Evolutionary conservation across 2,329 filamentous ascomycete genomes (phyloP).

Genomic region (Paraphaeosphaeria sporulosa): DNA sequence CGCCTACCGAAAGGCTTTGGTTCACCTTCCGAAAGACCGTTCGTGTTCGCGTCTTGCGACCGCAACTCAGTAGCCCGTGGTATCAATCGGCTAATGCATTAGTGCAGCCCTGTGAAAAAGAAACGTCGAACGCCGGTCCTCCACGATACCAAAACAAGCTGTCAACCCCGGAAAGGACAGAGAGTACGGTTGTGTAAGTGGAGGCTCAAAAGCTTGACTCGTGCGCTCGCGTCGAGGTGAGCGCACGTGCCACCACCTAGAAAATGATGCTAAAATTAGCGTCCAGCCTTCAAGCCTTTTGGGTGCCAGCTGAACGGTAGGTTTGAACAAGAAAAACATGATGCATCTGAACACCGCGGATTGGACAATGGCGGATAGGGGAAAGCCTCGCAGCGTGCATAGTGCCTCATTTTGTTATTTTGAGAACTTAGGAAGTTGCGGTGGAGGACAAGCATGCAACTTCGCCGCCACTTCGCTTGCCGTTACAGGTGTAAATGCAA

Average conservation of each 20-base stretch:
- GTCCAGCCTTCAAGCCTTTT: background rate
- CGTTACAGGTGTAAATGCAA: background rate
- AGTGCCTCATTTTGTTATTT: slow-evolving; percentile 1
- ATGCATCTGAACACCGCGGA: background rate
- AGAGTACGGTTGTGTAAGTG: background rate
- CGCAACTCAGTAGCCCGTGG: background rate
- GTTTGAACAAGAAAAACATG: background rate
- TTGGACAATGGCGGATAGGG: background rate
- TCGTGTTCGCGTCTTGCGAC: background rate
- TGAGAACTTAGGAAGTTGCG: background rate
- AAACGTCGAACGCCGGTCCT: slow-evolving; percentile 4
- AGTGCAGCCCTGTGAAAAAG: background rate
- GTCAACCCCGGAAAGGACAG: background rate
- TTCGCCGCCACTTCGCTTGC: background rate
- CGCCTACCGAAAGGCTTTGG: too few species aligned
- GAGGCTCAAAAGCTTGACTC: slow-evolving; percentile 13
- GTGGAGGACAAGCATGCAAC: background rate
- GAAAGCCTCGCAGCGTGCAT: background rate
- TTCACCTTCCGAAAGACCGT: background rate
- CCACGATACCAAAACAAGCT: background rate
- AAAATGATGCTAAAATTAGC: slow-evolving; percentile 6
- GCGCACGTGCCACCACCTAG: background rate
- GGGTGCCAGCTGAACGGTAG: background rate
- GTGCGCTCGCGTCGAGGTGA: background rate
- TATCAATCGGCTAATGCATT: background rate